These are phyloP conservation scores for Phytomonas serpens DNA, from an alignment of 208 protist genomes.

Conservation along the genomic window DNA sequence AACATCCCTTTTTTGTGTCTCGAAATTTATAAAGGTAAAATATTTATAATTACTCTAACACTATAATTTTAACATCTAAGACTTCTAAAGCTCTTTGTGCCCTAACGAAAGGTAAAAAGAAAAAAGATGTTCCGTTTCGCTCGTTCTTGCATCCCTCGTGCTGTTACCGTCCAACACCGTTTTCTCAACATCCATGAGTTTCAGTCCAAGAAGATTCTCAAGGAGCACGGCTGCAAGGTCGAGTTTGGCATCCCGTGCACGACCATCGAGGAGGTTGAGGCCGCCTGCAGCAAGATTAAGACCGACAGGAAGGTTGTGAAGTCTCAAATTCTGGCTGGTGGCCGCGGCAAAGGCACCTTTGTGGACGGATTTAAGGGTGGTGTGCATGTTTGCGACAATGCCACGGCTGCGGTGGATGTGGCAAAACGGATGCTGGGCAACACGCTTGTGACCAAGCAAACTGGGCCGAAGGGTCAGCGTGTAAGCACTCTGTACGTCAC, in stretches of 20 bases:
- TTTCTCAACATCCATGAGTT: constrained; percentile 92
- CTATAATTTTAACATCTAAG: constrained; percentile 9
- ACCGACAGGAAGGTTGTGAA: constrained; percentile 95
- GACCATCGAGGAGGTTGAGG: constrained; percentile 85
- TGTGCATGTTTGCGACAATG: constrained; percentile 83
- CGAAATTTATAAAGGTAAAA: neutral
- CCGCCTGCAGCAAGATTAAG: constrained; percentile 82
- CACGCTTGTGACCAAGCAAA: constrained; percentile 99
- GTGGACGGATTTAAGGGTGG: constrained; percentile 94
- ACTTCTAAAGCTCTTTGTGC: neutral
- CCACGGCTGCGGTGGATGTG: constrained; percentile 79
- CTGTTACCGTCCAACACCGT: constrained; percentile 59
- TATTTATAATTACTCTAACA: constrained; percentile 6
- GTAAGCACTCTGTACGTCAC: constrained; percentile 90
- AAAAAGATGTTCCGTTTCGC: constrained; percentile 61
- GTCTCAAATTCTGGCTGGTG: constrained; percentile 98
- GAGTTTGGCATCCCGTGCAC: constrained; percentile 87
- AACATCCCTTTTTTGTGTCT: constrained; percentile 11
- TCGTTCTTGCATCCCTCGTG: constrained; percentile 49
- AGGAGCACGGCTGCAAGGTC: constrained; percentile 82
- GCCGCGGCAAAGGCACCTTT: constrained; percentile 97
- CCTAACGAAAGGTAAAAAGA: neutral
- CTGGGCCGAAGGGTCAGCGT: constrained; percentile 88
- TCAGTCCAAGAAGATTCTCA: constrained; percentile 88
- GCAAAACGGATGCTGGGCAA: constrained; percentile 97